Percentiles rank a stretch among this genome's conserved stretches.
phyloP scores from a whole-genome alignment of 306 rosid genomes.

The Cucumis cinereus region DNA sequence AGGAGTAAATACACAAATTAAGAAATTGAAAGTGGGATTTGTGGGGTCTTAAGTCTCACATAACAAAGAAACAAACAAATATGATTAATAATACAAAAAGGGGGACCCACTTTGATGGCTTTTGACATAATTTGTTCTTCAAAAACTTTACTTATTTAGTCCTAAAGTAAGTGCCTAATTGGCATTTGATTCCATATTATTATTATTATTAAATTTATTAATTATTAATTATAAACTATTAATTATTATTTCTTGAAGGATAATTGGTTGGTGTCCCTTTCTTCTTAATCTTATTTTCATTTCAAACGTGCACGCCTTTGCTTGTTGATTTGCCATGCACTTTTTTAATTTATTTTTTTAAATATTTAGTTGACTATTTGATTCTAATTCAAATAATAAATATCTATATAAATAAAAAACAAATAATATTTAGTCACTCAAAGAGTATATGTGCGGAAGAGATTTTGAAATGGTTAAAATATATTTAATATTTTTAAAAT shows the following conservation, averaged over 20 bases:
- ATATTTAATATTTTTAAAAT: too few species aligned
- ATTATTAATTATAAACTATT: background rate
- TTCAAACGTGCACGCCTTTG: constrained; percentile 19
- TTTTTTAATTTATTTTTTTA: background rate
- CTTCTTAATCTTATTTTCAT: background rate
- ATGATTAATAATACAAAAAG: background rate
- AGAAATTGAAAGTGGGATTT: background rate
- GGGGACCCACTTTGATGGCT: background rate
- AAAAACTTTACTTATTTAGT: constrained; percentile 2
- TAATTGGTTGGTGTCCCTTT: background rate
- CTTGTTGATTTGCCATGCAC: constrained; percentile 7
- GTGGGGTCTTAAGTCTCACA: background rate
- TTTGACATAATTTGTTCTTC: constrained; percentile 2
- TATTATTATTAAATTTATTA: background rate
- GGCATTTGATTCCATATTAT: background rate
- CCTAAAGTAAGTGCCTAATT: constrained; percentile 1
- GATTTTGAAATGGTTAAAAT: too few species aligned
- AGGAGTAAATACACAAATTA: background rate
- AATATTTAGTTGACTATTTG: background rate
- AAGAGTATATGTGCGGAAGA: too few species aligned
- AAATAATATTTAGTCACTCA: too few species aligned
- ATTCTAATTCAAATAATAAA: too few species aligned
- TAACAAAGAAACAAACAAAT: background rate
- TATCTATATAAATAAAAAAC: too few species aligned
- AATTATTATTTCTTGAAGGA: background rate